Base-by-base conservation (phyloP, 495 filamentous ascomycete genomes). In the Xylaria sp. region DNA sequence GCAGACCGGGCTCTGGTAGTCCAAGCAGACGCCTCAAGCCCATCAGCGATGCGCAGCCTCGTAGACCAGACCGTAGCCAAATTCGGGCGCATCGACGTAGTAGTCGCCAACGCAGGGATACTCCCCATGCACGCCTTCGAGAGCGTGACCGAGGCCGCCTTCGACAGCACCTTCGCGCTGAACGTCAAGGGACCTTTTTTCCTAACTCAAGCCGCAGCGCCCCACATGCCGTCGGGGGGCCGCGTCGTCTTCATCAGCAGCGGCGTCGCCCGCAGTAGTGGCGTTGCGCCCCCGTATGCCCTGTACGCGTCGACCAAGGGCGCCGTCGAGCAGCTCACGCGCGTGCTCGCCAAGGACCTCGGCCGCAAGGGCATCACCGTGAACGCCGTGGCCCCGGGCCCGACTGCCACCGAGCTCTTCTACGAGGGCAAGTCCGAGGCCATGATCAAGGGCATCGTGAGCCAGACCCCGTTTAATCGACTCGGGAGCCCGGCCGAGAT, bases 101-200 rank as follows among this genome's bases (percentile, higher is more conserved):
- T 93, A 0, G 83, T 93, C 37, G 80, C 88, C 3, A 91, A 90
- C 67, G 90, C 90, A 0, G 90, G 84, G 0, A 69, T 86, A 0
- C 76, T 90, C 75, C 78, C 77, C 7, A 82, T 88, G 76, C 83
- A 75, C 33, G 82, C 84, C 68, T 80, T 93, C 21, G 84, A 85
- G 14, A 69, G 76, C 26, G 85, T 85, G 14, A 91, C 82, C 0
- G 89, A 91, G 69, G 82, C 76, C 15, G 82, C 85, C 61, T 93
- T 88, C 69, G 91, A 91, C 70, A 68, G 57, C 8, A 80, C 77
- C 5, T 86, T 87, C 66, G 72, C 71, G 26, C 53, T 91, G 31
- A 92, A 92, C 79, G 89, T 92, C 67, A 92, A 91, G 73, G 90
- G 90, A 6, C 87, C 90, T 0, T 86, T 87, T 50, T 93, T 92